Conservation (phyloP, 768 basidiomycete species). For the Coprinopsis cinerea region DNA sequence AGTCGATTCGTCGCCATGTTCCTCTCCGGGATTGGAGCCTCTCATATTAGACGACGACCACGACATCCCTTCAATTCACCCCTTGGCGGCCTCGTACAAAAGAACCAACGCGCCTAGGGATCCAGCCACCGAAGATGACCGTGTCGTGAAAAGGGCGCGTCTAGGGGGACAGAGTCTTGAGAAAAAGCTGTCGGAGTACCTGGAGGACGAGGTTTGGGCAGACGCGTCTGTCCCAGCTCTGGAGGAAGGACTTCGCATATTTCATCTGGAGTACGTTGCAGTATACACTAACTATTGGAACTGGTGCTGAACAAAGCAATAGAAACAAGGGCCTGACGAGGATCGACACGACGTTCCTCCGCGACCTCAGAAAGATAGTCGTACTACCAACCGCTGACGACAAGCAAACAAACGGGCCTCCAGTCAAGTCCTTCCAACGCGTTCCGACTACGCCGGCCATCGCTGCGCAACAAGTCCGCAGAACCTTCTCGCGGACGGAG, state of each 20-base stretch:
- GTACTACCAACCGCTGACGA: slow-evolving; percentile 34
- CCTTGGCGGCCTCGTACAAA: slow-evolving; percentile 51
- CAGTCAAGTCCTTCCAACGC: slow-evolving; percentile 15
- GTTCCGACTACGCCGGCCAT: slow-evolving; percentile 20
- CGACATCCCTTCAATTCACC: slow-evolving; percentile 27
- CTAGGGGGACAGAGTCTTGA: neutral
- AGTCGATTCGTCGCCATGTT: slow-evolving; percentile 42
- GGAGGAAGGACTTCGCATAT: slow-evolving; percentile 25
- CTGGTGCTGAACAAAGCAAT: neutral
- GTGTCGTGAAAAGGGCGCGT: slow-evolving; percentile 2
- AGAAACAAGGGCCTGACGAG: slow-evolving; percentile 36
- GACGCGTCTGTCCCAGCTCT: slow-evolving; percentile 26
- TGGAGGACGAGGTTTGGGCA: slow-evolving; percentile 41
- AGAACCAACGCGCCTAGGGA: slow-evolving; percentile 16
- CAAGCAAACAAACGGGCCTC: slow-evolving; percentile 13
- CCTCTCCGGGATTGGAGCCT: slow-evolving; percentile 37
- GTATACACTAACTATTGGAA: slow-evolving; percentile 3
- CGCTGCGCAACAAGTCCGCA: slow-evolving; percentile 13
- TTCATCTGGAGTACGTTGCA: slow-evolving; percentile 50
- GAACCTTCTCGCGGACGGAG: slow-evolving; percentile 20
- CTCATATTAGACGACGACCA: slow-evolving; percentile 19
- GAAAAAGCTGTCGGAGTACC: neutral
- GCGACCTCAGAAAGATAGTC: slow-evolving; percentile 41
- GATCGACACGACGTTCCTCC: slow-evolving; percentile 46
- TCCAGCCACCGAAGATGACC: slow-evolving; percentile 12